phyloP scores from a whole-genome alignment of 371 early-diverging fungal species.

The Mucor circinelloides region DNA sequence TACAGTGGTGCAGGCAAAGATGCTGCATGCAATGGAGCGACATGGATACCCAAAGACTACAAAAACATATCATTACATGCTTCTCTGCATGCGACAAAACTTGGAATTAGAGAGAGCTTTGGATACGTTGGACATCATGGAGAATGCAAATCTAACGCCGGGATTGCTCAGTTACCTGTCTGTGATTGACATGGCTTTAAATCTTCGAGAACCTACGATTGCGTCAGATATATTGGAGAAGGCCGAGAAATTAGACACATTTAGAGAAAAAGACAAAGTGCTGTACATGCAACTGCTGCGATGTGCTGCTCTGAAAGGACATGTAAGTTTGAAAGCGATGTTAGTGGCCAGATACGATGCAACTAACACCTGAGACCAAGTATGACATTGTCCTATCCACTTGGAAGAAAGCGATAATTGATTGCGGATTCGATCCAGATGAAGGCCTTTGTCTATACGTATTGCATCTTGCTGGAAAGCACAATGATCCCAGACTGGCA shows the following conservation, averaged over 20 bases:
- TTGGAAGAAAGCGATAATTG: conserved; percentile 49
- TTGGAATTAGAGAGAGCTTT: conserved; percentile 42
- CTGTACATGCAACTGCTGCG: conserved; percentile 44
- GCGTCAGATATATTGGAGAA: conserved; percentile 47
- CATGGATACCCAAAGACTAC: conserved; percentile 12
- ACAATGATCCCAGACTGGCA: conserved; percentile 57
- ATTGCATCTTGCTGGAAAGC: conserved; percentile 61
- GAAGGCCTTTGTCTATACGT: conserved; percentile 64
- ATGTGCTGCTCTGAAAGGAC: conserved; percentile 45
- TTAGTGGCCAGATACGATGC: background rate
- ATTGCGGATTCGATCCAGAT: conserved; percentile 45
- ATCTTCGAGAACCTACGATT: conserved; percentile 17
- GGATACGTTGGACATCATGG: conserved; percentile 44
- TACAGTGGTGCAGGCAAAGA: conserved; percentile 20
- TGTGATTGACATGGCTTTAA: conserved; percentile 26
- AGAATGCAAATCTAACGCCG: conserved; percentile 10
- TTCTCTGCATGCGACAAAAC: conserved; percentile 38
- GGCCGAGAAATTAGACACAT: conserved; percentile 36
- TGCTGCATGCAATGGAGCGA: conserved; percentile 32
- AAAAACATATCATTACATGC: conserved; percentile 24
- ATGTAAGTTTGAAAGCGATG: conserved; percentile 35
- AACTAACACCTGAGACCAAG: conserved; percentile 20
- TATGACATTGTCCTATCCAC: conserved; percentile 37
- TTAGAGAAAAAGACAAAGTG: conserved; percentile 25
- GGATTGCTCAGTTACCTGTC: conserved; percentile 16